phyloP scores from a whole-genome alignment of 139 green algal genomes.

The Coelastrella sp. region DNA sequence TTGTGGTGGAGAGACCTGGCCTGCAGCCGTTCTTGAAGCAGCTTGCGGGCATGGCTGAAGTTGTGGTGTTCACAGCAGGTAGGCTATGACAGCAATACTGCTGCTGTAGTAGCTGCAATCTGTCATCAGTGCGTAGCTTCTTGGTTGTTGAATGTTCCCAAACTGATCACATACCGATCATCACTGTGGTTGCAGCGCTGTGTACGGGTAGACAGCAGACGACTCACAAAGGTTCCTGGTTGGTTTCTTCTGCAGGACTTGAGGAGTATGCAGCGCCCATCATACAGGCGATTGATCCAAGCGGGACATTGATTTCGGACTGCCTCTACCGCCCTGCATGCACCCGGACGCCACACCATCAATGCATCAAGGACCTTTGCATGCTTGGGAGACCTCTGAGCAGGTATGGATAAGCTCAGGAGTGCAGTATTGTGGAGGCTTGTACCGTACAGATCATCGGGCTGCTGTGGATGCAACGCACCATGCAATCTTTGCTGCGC shows the following conservation, averaged over 20 bases:
- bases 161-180: too few species aligned
- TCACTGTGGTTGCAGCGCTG: too few species aligned
- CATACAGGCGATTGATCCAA: constrained; percentile 77
- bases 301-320: constrained; percentile 52
- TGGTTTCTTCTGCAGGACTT: constrained; percentile 63
- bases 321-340: constrained; percentile 71
- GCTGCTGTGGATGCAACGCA: too few species aligned
- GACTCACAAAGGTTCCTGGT: too few species aligned
- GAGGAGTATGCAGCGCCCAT: constrained; percentile 91
- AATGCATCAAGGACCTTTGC: constrained; percentile 92
- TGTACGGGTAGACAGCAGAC: too few species aligned
- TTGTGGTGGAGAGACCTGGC: constrained; percentile 89
- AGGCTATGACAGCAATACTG: too few species aligned
- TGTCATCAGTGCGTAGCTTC: too few species aligned
- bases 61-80: constrained; percentile 91
- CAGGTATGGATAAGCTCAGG: background rate
- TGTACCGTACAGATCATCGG: too few species aligned
- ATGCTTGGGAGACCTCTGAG: constrained; percentile 71
- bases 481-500: too few species aligned
- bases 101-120: too few species aligned
- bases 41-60: constrained; percentile 71
- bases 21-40: constrained; percentile 81
- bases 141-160: too few species aligned
- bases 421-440: too few species aligned
- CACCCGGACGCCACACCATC: constrained; percentile 71